These are phyloP conservation scores for Cladosporium sp. DNA, from an alignment of 2,329 filamentous ascomycete species.

Conservation along the genomic window DNA sequence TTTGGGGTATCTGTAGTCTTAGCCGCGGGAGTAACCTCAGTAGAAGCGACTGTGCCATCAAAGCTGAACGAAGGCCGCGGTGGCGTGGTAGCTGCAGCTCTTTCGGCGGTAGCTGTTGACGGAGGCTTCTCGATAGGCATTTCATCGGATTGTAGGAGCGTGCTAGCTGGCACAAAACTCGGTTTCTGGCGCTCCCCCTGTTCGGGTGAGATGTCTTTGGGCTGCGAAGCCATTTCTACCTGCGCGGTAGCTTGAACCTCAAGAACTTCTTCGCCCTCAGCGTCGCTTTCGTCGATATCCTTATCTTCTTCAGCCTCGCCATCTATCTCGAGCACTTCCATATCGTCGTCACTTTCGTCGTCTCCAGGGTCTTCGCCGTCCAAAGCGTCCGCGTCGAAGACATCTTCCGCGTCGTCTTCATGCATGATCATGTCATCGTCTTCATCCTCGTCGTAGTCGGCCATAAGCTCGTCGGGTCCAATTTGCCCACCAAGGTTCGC, in stretches of 20 bases:
- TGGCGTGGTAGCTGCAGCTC: neutral
- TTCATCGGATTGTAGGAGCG: neutral
- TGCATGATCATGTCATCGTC: conserved; percentile 13
- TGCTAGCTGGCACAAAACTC: conserved; percentile 1
- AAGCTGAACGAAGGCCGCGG: conserved; percentile 13
- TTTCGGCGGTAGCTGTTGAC: neutral
- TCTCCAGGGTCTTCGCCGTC: conserved; percentile 13
- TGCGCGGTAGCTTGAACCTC: neutral
- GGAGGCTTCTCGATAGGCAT: neutral
- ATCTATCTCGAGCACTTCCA: neutral
- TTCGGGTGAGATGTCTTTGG: neutral
- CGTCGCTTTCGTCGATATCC: conserved; percentile 11
- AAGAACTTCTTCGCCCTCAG: conserved; percentile 6
- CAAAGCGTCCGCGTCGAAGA: conserved; percentile 9
- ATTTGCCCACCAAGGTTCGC: neutral
- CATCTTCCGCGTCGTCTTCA: conserved; percentile 19
- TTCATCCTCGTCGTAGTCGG: conserved; percentile 2
- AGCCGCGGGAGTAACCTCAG: neutral
- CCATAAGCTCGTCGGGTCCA: neutral
- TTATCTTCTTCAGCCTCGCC: conserved; percentile 12
- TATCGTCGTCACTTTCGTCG: conserved; percentile 3
- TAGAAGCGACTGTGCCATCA: conserved; percentile 17
- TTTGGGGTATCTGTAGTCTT: conserved; percentile 10
- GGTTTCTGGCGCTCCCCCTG: neutral
- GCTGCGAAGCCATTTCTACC: no score